A percentile compares a stretch with the other conserved stretches of the same genome.
Evolutionary conservation across 73 alveolate species (phyloP).

Genomic region (Symbiodinium pilosum): DNA sequence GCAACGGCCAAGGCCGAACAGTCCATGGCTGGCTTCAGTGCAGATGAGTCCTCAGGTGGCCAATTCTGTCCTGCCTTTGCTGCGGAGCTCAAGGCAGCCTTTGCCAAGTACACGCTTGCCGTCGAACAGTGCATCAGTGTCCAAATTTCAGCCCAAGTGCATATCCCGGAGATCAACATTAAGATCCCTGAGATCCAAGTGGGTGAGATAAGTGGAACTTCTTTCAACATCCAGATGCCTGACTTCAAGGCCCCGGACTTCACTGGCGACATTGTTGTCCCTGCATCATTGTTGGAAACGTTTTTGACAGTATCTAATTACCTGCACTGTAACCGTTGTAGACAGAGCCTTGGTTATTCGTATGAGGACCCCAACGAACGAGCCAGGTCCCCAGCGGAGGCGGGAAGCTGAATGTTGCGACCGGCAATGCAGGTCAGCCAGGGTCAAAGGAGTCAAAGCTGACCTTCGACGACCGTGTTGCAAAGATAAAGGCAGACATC

Average conservation of each 20-base stretch:
- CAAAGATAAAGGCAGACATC: slow-evolving; percentile 73
- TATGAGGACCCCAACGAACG: too few species aligned
- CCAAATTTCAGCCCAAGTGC: slow-evolving; percentile 35
- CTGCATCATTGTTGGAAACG: too few species aligned
- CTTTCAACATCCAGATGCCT: slow-evolving; percentile 44
- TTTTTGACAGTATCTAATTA: too few species aligned
- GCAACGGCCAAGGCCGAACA: slow-evolving; percentile 42
- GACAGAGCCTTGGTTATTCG: too few species aligned
- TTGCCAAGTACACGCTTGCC: not conserved
- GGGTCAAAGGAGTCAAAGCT: slow-evolving; percentile 30
- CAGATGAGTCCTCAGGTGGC: not conserved
- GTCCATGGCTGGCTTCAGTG: slow-evolving; percentile 10
- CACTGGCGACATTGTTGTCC: slow-evolving; percentile 66
- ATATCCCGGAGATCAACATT: slow-evolving; percentile 64
- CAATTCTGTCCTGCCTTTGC: slow-evolving; percentile 48
- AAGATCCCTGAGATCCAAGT: slow-evolving; percentile 52
- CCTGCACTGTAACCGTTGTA: too few species aligned
- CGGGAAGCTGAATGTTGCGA: slow-evolving; percentile 53
- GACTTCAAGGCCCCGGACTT: slow-evolving; percentile 59
- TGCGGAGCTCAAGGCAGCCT: not conserved
- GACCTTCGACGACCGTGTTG: slow-evolving; percentile 55
- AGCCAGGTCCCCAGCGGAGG: too few species aligned
- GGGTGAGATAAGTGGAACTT: not conserved
- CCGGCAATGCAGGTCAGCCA: not conserved
- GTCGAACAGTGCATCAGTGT: slow-evolving; percentile 50